Conservation (phyloP, 2,329 filamentous ascomycete genomes). For the Bipolaris cookei region DNA sequence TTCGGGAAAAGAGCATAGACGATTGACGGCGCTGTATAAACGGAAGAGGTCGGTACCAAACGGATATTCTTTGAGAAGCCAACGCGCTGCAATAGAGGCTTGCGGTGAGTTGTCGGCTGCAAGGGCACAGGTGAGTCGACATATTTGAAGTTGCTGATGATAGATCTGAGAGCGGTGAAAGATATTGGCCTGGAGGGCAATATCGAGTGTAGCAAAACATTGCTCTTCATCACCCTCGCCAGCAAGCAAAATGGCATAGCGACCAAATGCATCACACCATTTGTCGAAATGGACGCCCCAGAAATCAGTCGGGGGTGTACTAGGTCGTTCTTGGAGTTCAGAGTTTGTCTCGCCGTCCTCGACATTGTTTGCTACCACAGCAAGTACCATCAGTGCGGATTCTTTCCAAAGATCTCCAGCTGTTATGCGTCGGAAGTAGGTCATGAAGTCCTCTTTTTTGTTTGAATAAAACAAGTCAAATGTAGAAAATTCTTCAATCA, state of each 20-base stretch:
- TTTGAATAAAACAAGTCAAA: conserved; percentile 64
- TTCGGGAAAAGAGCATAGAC: conserved; percentile 75
- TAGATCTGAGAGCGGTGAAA: conserved; percentile 75
- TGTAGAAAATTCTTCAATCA: conserved; percentile 66
- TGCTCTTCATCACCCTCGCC: conserved; percentile 70
- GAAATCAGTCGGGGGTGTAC: conserved; percentile 61
- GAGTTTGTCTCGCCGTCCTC: conserved; percentile 40
- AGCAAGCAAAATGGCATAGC: conserved; percentile 81
- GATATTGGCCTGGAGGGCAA: conserved; percentile 79
- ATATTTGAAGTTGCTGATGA: conserved; percentile 75
- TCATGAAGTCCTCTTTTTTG: conserved; percentile 53
- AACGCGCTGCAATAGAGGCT: conserved; percentile 75
- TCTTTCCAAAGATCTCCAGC: conserved; percentile 45
- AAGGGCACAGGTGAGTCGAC: conserved; percentile 84
- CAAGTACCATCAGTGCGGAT: conserved; percentile 43
- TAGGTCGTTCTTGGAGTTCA: conserved; percentile 39
- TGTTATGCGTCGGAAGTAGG: conserved; percentile 45
- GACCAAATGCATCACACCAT: conserved; percentile 90
- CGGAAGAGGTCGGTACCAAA: conserved; percentile 84
- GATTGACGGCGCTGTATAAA: conserved; percentile 79
- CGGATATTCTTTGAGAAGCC: conserved; percentile 82
- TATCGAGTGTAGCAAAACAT: conserved; percentile 80
- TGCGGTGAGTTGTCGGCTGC: conserved; percentile 78
- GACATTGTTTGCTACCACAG: conserved; percentile 42
- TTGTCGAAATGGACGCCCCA: conserved; percentile 79